A percentile compares a stretch with the other conserved stretches of the same genome.
phyloP scores from a whole-genome alignment of 331 rosid species.

The Phaseolus coccineus region DNA sequence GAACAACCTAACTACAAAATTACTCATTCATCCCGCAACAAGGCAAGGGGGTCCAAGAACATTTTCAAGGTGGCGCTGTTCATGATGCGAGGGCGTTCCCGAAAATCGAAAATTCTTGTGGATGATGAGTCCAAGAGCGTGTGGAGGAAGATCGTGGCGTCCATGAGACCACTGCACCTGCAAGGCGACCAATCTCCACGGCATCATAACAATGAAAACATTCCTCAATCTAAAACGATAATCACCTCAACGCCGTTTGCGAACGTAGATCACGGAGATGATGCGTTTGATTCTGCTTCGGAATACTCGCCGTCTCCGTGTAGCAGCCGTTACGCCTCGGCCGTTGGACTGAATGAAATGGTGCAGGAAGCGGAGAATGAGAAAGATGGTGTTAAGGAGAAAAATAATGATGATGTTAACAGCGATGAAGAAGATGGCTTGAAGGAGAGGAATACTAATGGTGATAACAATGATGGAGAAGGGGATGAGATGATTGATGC shows the following conservation, averaged over 20 bases:
- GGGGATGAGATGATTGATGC: constrained; percentile 69
- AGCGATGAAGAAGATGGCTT: neutral
- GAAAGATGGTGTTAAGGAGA: neutral
- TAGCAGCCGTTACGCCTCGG: constrained; percentile 51
- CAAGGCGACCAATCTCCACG: constrained; percentile 42
- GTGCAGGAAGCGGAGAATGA: constrained; percentile 16
- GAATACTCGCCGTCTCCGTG: neutral
- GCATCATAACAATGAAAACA: neutral
- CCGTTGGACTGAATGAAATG: constrained; percentile 54
- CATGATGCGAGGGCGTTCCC: constrained; percentile 54
- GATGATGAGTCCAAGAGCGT: constrained; percentile 47
- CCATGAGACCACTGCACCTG: constrained; percentile 75
- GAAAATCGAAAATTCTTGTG: constrained; percentile 41
- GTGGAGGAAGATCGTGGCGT: constrained; percentile 62
- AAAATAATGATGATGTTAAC: neutral
- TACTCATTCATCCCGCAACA: constrained; percentile 1
- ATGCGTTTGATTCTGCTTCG: neutral
- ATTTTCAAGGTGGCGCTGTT: constrained; percentile 60
- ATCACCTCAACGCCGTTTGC: neutral
- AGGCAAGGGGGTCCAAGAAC: constrained; percentile 36
- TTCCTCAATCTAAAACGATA: neutral
- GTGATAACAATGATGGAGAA: neutral
- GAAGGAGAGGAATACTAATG: neutral
- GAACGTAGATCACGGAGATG: neutral
- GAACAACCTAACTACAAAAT: neutral